Evolutionary conservation across 768 basidiomycete species (phyloP).

Genomic region (Lactarius tabidus): DNA sequence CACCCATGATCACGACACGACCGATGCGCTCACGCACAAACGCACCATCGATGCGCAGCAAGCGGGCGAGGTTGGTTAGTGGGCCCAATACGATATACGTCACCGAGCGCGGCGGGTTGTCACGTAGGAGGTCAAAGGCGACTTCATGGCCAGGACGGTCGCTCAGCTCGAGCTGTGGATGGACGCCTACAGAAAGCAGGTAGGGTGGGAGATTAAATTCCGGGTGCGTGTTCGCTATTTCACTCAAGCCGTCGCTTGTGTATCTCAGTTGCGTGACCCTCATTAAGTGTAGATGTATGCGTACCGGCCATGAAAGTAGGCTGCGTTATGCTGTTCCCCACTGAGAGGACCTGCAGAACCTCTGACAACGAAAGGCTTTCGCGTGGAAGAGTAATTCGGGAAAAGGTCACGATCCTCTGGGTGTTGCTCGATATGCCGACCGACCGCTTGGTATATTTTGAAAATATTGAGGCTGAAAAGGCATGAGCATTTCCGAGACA

Average conservation of each 20-base stretch:
- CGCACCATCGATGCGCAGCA: conserved; percentile 52
- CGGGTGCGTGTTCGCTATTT: conserved; percentile 58
- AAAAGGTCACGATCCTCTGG: conserved; percentile 56
- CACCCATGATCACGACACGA: conserved; percentile 89
- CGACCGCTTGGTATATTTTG: conserved; percentile 69
- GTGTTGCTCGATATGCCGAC: conserved; percentile 49
- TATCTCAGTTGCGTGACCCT: conserved; percentile 1
- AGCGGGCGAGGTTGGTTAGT: conserved; percentile 72
- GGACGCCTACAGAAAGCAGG: conserved; percentile 27
- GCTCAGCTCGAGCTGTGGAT: conserved; percentile 47
- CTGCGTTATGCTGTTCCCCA: conserved; percentile 69
- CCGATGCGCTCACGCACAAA: conserved; percentile 58
- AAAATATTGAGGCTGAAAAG: conserved; percentile 60
- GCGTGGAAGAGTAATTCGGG: conserved; percentile 49
- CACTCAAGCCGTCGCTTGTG: conserved; percentile 63
- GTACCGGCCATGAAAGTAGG: conserved; percentile 82
- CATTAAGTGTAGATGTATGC: conserved; percentile 21
- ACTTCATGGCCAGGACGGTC: conserved; percentile 49
- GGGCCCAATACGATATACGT: conserved; percentile 75
- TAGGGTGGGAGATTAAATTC: conserved; percentile 45
- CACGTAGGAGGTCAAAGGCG: conserved; percentile 50
- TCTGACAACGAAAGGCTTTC: conserved; percentile 58
- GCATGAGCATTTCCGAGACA: neutral
- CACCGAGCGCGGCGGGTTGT: conserved; percentile 47
- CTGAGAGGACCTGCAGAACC: conserved; percentile 65